phyloP scores from a whole-genome alignment of 2,329 filamentous ascomycete genomes.

The Iodosphaeria phyllophila region DNA sequence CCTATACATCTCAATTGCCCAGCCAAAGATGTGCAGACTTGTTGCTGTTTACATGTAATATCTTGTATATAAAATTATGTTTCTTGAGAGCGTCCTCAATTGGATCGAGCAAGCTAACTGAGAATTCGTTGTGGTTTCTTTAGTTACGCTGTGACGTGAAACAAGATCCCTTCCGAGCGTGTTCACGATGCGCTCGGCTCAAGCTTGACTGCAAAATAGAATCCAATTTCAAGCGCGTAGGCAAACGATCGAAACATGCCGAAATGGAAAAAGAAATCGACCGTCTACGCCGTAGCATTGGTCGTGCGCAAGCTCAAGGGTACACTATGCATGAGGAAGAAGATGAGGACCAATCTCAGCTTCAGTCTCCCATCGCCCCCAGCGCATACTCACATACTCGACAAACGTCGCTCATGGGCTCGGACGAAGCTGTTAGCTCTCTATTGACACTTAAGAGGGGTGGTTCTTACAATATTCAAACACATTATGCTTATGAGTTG shows the following conservation, averaged over 20 bases:
- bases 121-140: constrained; percentile 3
- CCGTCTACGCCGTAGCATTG: constrained; percentile 40
- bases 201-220: constrained; percentile 75
- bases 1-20: too few species aligned
- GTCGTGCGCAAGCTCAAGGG: constrained; percentile 39
- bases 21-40: too few species aligned
- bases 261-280: constrained; percentile 78
- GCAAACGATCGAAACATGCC: constrained; percentile 66
- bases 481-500: constrained; percentile 39
- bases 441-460: constrained; percentile 47
- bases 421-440: constrained; percentile 49
- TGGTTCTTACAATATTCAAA: constrained; percentile 37
- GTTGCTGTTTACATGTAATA: too few species aligned
- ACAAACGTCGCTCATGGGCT: constrained; percentile 46
- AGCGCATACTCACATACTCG: constrained; percentile 39
- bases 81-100: background rate
- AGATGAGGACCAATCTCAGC: constrained; percentile 27
- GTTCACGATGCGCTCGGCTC: constrained; percentile 60
- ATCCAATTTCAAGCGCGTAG: constrained; percentile 70
- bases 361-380: constrained; percentile 40
- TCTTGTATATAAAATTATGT: constrained; percentile 1
- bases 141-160: constrained; percentile 71
- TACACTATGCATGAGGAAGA: constrained; percentile 34
- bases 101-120: constrained; percentile 1
- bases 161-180: constrained; percentile 62